Conservation (phyloP, 257 asterid species). For the Solanum pimpinellifolium region DNA sequence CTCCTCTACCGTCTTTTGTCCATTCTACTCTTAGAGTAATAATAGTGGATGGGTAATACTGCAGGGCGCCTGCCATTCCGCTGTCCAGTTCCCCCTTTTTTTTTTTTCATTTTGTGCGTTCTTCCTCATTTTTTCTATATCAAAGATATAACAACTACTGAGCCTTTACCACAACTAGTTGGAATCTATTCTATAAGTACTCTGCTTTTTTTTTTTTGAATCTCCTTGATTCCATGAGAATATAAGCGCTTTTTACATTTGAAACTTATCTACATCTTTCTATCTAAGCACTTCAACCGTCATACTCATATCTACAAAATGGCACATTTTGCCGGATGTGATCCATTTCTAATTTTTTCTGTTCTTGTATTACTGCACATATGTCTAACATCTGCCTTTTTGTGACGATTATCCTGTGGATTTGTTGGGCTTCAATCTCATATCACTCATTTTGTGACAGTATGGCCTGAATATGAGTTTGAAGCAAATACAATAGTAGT, state of each 20-base stretch:
- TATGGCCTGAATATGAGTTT: neutral
- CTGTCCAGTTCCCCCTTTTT: too few relatives aligned
- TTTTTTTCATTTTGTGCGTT: neutral
- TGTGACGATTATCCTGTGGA: neutral
- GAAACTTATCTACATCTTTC: neutral
- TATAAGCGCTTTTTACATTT: neutral
- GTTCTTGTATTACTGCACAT: neutral
- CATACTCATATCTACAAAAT: neutral
- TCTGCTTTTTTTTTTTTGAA: neutral
- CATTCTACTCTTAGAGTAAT: neutral
- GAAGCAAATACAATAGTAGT: neutral
- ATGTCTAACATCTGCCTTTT: neutral
- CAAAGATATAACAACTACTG: neutral
- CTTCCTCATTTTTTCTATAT: neutral
- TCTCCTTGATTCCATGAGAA: neutral
- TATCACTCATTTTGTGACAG: neutral
- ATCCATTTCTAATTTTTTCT: neutral
- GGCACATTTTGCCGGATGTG: neutral
- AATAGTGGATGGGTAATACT: neutral
- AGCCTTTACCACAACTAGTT: neutral
- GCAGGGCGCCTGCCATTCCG: neutral
- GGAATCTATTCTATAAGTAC: neutral
- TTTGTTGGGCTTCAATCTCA: neutral
- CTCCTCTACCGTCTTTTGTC: neutral
- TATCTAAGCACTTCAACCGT: neutral